These are phyloP conservation scores for Periconia sp. DNA, from an alignment of 2,329 filamentous ascomycete genomes.

Conservation along the genomic window DNA sequence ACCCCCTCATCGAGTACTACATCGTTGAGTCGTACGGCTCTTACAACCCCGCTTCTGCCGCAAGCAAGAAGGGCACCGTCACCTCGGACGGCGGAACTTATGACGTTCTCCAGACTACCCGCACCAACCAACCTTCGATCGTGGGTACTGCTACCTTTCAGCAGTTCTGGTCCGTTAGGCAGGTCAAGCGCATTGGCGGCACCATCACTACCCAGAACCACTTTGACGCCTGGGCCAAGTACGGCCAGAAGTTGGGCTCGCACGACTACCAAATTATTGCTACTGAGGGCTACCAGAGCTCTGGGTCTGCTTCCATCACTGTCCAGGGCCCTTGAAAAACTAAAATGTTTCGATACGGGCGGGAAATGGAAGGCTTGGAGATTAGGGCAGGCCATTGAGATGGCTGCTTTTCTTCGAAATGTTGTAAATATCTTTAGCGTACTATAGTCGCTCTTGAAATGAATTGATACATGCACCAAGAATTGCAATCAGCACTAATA, in stretches of 20 bases:
- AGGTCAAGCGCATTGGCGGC: conserved; percentile 57
- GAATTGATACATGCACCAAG: no score
- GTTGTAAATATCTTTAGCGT: not conserved
- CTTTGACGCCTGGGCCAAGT: conserved; percentile 60
- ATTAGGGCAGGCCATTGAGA: not conserved
- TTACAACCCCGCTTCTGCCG: conserved; percentile 56
- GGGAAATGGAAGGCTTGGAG: not conserved
- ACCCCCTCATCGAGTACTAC: conserved; percentile 65
- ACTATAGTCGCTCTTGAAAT: not conserved
- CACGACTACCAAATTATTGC: conserved; percentile 63
- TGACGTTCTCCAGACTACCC: conserved; percentile 57
- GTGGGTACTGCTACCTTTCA: conserved; percentile 61
- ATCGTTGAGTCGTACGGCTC: conserved; percentile 61
- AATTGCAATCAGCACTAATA: no score
- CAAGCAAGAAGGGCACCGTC: conserved; percentile 58
- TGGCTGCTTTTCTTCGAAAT: not conserved
- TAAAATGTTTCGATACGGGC: not conserved
- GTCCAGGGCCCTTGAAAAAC: conserved; percentile 31
- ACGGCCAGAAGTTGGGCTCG: conserved; percentile 57
- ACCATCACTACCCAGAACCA: conserved; percentile 58
- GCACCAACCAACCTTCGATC: conserved; percentile 60
- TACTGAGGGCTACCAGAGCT: conserved; percentile 61
- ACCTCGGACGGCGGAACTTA: conserved; percentile 60
- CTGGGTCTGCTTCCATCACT: conserved; percentile 56
- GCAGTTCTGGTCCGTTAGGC: conserved; percentile 62